Percentiles rank a stretch among this genome's conserved stretches.
Conservation (phyloP, 805 yeast genomes). For the Metschnikowia proteae region DNA sequence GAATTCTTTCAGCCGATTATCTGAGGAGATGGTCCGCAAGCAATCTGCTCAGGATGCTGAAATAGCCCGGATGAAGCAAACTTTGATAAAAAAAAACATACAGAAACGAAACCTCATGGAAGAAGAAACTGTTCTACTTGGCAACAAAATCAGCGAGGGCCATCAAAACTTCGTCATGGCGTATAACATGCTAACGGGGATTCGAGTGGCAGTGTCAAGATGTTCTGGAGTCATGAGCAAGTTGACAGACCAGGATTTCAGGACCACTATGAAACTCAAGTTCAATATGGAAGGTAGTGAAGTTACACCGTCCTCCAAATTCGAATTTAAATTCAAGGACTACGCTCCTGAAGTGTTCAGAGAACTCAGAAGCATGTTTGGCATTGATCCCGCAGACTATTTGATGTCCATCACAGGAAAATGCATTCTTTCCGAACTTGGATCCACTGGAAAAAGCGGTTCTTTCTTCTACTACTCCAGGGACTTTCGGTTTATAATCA, state of each 20-base stretch:
- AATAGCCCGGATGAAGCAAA: conserved; percentile 47
- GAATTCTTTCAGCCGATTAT: neutral
- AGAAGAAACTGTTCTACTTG: conserved; percentile 62
- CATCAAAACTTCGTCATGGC: conserved; percentile 93
- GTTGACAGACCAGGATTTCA: conserved; percentile 67
- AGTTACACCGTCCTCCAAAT: conserved; percentile 87
- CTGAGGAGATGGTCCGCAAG: conserved; percentile 2
- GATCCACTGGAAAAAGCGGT: conserved; percentile 96
- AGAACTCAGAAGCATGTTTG: conserved; percentile 73
- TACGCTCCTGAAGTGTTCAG: conserved; percentile 93
- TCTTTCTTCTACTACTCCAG: conserved; percentile 93
- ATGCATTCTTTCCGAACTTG: conserved; percentile 84
- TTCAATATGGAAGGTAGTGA: conserved; percentile 87
- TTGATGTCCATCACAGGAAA: conserved; percentile 88
- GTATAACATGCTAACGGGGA: conserved; percentile 95
- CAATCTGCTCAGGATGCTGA: conserved; percentile 33
- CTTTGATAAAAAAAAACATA: conserved; percentile 42
- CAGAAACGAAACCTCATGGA: conserved; percentile 40
- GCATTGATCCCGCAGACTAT: conserved; percentile 94
- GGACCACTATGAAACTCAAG: conserved; percentile 69
- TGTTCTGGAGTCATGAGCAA: conserved; percentile 83
- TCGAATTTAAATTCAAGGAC: conserved; percentile 95
- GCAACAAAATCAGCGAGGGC: conserved; percentile 85
- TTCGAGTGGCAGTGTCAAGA: conserved; percentile 89
- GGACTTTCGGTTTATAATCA: conserved; percentile 90